Evolutionary conservation across 495 filamentous ascomycete species (phyloP), one percentile per base, ranked within the genome.

Genomic region (Amniculicola lignicola): DNA sequence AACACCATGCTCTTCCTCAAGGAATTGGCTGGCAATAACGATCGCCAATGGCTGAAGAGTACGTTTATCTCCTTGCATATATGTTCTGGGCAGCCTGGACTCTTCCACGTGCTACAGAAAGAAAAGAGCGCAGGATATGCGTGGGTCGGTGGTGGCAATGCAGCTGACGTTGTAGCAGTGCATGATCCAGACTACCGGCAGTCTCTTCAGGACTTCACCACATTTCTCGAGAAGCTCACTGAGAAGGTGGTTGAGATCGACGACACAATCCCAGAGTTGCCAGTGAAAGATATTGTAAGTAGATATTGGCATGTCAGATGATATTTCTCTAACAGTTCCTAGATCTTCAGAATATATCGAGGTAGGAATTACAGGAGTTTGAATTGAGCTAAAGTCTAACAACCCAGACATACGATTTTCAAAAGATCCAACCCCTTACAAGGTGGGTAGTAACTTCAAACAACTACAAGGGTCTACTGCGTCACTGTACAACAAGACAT

Each of bases 261-360:
- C 65, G 75, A 82, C 16, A 94, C 88, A 6, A 80, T 95, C 53
- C 90, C 90, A 0, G 88, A 92, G 57, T 73, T 94, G 22, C 89
- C 90, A 5, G 73, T 81, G 23, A 89, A 90, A 63, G 89, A 95
- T 67, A 72, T 95, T 61, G 81, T 85, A 63, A 59, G 78, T 70
- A 21, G 1, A 35, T 16, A 4, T 23, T 23, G 9, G 28, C 19
- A 38, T 7, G 31, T 23, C 9, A 41, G 5, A 33, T 19, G 1
- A 14, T n/a, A 14, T 19, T 19, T 12, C 19, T 27, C n/a, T 43
- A 15, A 14, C 22, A 45, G 4, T 9, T 33, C 2, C 63, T 37
- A 84, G 77, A 78, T 90, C 21, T 93, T 92, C 62, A 82, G 90
- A 36, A 91, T 95, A 39, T 89, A 95, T 64, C 76, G 89, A 43